Evolutionary conservation across 2,329 filamentous ascomycete species (phyloP).

Genomic region (Cercospora janseana): DNA sequence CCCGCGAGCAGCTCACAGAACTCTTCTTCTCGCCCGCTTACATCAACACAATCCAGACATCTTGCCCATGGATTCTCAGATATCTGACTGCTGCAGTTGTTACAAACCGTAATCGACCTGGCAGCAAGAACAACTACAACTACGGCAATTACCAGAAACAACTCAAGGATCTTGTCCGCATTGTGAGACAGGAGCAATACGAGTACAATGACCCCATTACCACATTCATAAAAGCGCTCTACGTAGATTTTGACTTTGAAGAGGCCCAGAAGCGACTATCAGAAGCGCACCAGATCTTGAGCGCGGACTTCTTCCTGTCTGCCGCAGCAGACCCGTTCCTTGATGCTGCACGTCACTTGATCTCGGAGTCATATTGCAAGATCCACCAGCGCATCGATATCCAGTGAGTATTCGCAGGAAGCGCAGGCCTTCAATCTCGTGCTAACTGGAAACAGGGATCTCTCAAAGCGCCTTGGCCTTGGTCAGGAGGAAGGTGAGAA

Average conservation of each 20-base stretch:
- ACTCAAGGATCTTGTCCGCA: constrained; percentile 92
- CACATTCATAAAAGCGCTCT: constrained; percentile 92
- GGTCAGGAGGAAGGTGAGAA: constrained; percentile 97
- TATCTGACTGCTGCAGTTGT: constrained; percentile 94
- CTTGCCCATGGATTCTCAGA: constrained; percentile 92
- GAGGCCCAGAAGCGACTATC: constrained; percentile 87
- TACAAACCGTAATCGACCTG: constrained; percentile 69
- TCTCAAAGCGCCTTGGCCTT: constrained; percentile 86
- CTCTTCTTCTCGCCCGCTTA: constrained; percentile 95
- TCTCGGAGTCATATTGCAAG: constrained; percentile 99
- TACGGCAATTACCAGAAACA: constrained; percentile 98
- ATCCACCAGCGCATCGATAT: constrained; percentile 99
- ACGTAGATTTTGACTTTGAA: constrained; percentile 96
- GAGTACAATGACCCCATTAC: constrained; percentile 96
- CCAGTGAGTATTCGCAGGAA: constrained; percentile 55
- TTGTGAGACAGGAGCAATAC: constrained; percentile 95
- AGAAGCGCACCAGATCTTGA: constrained; percentile 86
- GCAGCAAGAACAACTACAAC: constrained; percentile 93
- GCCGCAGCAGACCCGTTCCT: constrained; percentile 84
- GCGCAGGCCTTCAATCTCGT: neutral
- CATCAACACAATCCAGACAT: constrained; percentile 99
- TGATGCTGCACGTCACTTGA: constrained; percentile 89
- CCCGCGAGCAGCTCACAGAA: constrained; percentile 86
- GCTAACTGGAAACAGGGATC: constrained; percentile 57
- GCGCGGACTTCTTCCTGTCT: constrained; percentile 92